Evolutionary conservation across 2,329 filamentous ascomycete genomes (phyloP).

Genomic region (Byssoonygena ceratinophila): DNA sequence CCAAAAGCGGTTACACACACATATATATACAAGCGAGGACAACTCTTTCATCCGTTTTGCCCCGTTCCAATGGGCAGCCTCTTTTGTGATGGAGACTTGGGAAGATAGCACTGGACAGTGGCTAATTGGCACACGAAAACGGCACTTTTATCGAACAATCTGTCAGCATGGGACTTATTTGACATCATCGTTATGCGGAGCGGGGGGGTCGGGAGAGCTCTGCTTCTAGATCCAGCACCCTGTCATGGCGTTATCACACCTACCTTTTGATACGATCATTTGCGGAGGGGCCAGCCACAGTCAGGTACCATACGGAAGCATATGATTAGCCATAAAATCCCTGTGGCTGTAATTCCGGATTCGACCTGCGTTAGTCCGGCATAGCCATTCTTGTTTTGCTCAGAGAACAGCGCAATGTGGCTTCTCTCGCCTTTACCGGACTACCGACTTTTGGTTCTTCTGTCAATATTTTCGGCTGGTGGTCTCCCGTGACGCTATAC

Average conservation of each 20-base stretch:
- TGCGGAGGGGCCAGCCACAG: background rate
- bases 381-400: background rate
- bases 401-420: background rate
- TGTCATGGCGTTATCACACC: background rate
- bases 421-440: too few relatives aligned
- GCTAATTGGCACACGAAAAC: background rate
- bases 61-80: too few relatives aligned
- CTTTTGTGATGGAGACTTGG: too few relatives aligned
- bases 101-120: too few relatives aligned
- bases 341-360: background rate
- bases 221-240: background rate
- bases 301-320: conserved; percentile 3
- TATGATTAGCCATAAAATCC: background rate
- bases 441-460: too few relatives aligned
- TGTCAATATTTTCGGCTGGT: too few relatives aligned
- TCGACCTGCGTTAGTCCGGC: background rate
- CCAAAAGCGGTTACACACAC: background rate
- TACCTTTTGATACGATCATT: background rate
- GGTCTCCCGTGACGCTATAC: background rate
- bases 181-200: too few relatives aligned
- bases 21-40: background rate
- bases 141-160: background rate
- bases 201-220: background rate
- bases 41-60: too few relatives aligned
- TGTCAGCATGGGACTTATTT: background rate